Evolutionary conservation across 257 asterid species (phyloP).

Genomic region (Solanum chaucha): DNA sequence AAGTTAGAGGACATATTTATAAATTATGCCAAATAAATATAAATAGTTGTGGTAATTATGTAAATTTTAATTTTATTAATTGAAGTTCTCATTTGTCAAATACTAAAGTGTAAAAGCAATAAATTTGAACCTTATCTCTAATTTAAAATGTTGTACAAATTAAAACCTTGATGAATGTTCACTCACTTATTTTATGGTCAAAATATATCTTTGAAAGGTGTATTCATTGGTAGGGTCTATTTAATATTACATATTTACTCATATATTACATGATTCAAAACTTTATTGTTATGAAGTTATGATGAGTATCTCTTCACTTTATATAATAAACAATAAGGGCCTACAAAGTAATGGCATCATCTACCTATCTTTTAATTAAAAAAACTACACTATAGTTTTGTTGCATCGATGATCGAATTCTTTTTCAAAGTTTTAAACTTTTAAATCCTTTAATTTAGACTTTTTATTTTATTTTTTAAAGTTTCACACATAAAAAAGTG

Average conservation of each 20-base stretch:
- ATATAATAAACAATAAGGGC: background rate
- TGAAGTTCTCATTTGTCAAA: background rate
- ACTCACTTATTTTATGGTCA: background rate
- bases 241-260: background rate
- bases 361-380: background rate
- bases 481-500: background rate
- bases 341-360: background rate
- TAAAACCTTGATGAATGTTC: background rate
- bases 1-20: background rate
- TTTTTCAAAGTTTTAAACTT: background rate
- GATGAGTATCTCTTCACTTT: background rate
- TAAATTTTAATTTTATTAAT: no score
- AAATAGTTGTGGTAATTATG: no score
- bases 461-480: background rate
- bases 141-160: background rate
- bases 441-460: background rate
- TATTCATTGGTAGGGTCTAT: background rate
- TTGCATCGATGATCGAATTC: background rate
- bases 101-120: background rate
- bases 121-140: background rate
- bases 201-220: background rate
- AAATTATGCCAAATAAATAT: no score
- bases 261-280: background rate
- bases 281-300: background rate
- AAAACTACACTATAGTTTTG: background rate